Base-by-base conservation (phyloP, 2,329 filamentous ascomycete species). In the Furcasterigmium sp. region DNA sequence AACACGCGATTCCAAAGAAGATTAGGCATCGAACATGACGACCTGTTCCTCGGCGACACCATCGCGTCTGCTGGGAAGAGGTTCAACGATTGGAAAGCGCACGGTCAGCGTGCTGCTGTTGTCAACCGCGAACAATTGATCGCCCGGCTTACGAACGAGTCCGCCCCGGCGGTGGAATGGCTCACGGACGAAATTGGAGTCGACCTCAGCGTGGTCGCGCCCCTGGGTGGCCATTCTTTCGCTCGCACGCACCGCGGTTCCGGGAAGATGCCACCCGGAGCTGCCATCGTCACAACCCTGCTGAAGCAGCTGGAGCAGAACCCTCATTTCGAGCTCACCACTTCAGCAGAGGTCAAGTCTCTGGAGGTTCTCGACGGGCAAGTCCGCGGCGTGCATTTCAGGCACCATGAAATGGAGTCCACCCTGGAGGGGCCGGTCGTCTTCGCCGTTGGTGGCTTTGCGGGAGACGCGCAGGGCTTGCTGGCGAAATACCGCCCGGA, bases 371-470 rank as follows among this genome's bases (percentile, higher is more conserved):
- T 55, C 1, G 57, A 51, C 1, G 51, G 51, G 1, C 42, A 37
- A 1, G 72, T 82, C 1, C 64, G 55, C 1, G 80, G 80, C 0
- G 76, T 84, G 3, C 66, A 75, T 45, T 82, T 75, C 46, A 53
- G 48, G 8, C 49, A 53, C 0, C 17, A 37, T 13, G 62, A 63
- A 3, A 18, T 17, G 2, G 32, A 35, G 17, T 61, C 69, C 13
- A 61, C 61, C 10, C 54, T 78, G 2, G 55, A 61, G 2, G 78
- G 78, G 0, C 72, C 76, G 0, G 77, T 84, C 0, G 64, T 85
- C 5, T 80, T 84, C 44, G 73, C 80, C 0, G 68, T 68, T 0
- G 81, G 81, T 7, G 80, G 81, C 0, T 85, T 85, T 46, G 80
- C 71, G 0, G 80, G 81, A 10, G 81, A 84, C 53, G 69, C 76